These are phyloP conservation scores for Penicillium paradoxum DNA, from an alignment of 495 filamentous ascomycete genomes.

Conservation along the genomic window DNA sequence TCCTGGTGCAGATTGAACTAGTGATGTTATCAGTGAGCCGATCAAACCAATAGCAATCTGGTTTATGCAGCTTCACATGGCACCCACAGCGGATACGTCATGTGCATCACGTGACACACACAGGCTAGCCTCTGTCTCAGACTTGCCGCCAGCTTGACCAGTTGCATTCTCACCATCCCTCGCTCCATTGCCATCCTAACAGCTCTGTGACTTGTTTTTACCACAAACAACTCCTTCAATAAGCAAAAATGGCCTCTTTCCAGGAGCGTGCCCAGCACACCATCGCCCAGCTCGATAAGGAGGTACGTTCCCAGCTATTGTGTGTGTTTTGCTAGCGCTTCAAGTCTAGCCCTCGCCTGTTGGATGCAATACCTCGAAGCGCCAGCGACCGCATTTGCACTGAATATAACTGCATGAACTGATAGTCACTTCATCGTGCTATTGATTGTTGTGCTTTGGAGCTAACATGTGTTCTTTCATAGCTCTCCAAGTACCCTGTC, in stretches of 20 bases:
- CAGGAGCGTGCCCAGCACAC: slow-evolving; percentile 89
- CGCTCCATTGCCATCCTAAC: slow-evolving; percentile 13
- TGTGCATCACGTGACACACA: slow-evolving; percentile 25
- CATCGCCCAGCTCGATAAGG: slow-evolving; percentile 91
- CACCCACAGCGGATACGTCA: slow-evolving; percentile 19
- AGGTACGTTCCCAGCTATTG: slow-evolving; percentile 60
- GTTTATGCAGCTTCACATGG: background rate
- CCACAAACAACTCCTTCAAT: slow-evolving; percentile 3
- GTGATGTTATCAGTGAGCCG: background rate
- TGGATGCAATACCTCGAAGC: slow-evolving; percentile 13
- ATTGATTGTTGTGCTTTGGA: slow-evolving; percentile 10
- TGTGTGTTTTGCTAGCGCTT: slow-evolving; percentile 27
- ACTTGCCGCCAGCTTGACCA: slow-evolving; percentile 23
- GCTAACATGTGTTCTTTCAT: slow-evolving; percentile 19
- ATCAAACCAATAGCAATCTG: background rate
- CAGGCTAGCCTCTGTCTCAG: slow-evolving; percentile 13
- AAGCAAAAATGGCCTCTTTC: slow-evolving; percentile 59
- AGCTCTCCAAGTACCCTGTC: slow-evolving; percentile 94
- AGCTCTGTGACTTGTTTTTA: slow-evolving; percentile 3
- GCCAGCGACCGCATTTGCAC: slow-evolving; percentile 6
- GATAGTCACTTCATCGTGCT: background rate
- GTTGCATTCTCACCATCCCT: slow-evolving; percentile 29
- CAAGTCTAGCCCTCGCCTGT: slow-evolving; percentile 18
- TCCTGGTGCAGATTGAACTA: background rate
- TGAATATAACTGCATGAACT: background rate